Percentiles rank a stretch among this genome's conserved stretches.
These are phyloP conservation scores for Ostreobium quekettii DNA, from an alignment of 139 green algal species.

Conservation along the genomic window DNA sequence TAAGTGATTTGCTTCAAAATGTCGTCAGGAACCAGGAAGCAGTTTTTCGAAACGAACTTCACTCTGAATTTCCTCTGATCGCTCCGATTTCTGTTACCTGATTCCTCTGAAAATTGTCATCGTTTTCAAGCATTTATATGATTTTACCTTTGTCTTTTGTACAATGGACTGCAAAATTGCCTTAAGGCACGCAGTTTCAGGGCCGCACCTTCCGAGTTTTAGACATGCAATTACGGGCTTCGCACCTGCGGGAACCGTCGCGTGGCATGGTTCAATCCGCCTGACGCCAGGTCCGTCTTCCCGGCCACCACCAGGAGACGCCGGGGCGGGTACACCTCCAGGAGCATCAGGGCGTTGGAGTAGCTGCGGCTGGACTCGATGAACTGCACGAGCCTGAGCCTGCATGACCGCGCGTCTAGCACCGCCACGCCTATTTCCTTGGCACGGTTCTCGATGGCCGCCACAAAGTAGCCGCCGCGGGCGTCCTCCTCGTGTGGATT, in stretches of 20 bases:
- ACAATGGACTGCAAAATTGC: no score
- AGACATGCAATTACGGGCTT: neutral
- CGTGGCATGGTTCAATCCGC: slow-evolving; percentile 30
- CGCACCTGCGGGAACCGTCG: slow-evolving; percentile 16
- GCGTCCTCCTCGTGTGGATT: no score
- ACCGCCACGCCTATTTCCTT: slow-evolving; percentile 56
- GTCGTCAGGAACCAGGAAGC: no score
- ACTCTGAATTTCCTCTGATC: no score
- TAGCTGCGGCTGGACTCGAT: slow-evolving; percentile 40
- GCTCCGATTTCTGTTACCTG: no score
- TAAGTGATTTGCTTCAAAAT: neutral
- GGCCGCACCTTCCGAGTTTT: neutral
- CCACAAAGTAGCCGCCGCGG: slow-evolving; percentile 32
- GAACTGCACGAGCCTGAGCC: slow-evolving; percentile 40
- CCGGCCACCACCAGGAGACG: slow-evolving; percentile 31
- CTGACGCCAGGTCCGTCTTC: slow-evolving; percentile 12
- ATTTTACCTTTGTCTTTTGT: no score
- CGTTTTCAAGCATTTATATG: no score
- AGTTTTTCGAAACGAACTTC: no score
- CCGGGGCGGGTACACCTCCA: slow-evolving; percentile 27
- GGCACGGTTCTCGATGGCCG: slow-evolving; percentile 57
- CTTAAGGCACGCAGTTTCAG: neutral
- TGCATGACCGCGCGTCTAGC: slow-evolving; percentile 29
- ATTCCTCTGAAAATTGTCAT: no score
- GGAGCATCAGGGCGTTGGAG: slow-evolving; percentile 33